phyloP scores from a whole-genome alignment of 2,329 filamentous ascomycete genomes.

The Lachnellula hyalina region DNA sequence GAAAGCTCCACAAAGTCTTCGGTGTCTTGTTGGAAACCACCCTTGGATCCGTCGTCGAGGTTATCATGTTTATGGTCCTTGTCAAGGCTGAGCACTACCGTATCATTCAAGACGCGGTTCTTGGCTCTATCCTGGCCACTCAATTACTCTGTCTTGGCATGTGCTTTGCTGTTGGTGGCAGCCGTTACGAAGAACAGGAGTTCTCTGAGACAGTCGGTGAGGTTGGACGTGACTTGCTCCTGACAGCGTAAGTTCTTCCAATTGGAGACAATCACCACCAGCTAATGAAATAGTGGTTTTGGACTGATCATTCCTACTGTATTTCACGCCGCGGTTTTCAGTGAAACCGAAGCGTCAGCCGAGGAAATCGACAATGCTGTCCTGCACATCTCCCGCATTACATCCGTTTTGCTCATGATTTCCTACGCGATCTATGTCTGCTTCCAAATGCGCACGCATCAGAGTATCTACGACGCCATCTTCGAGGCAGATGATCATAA shows the following conservation, averaged over 20 bases:
- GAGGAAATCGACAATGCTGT: constrained; percentile 46
- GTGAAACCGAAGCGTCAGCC: constrained; percentile 28
- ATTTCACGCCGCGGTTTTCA: constrained; percentile 45
- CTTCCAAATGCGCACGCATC: constrained; percentile 73
- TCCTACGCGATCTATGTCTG: constrained; percentile 62
- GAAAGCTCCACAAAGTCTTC: constrained; percentile 70
- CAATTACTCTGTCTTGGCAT: constrained; percentile 73
- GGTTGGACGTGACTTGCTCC: constrained; percentile 68
- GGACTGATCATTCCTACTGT: constrained; percentile 39
- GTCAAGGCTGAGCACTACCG: constrained; percentile 50
- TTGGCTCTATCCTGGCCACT: constrained; percentile 79
- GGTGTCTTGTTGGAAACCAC: constrained; percentile 58
- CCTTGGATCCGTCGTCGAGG: constrained; percentile 71
- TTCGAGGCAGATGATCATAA: constrained; percentile 65
- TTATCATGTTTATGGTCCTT: constrained; percentile 76
- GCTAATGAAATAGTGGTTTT: constrained; percentile 36
- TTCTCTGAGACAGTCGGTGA: constrained; percentile 76
- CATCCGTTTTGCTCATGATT: constrained; percentile 64
- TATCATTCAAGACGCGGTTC: constrained; percentile 79
- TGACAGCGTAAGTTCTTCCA: constrained; percentile 64
- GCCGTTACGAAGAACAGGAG: constrained; percentile 60
- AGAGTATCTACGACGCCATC: constrained; percentile 70
- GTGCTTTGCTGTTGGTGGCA: constrained; percentile 74
- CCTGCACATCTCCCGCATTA: constrained; percentile 63
- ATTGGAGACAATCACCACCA: neutral